Evolutionary conservation across 1,284 basidiomycete species (phyloP), one percentile per base, ranked within the genome.

Genomic region (Heliocybe sulcata): DNA sequence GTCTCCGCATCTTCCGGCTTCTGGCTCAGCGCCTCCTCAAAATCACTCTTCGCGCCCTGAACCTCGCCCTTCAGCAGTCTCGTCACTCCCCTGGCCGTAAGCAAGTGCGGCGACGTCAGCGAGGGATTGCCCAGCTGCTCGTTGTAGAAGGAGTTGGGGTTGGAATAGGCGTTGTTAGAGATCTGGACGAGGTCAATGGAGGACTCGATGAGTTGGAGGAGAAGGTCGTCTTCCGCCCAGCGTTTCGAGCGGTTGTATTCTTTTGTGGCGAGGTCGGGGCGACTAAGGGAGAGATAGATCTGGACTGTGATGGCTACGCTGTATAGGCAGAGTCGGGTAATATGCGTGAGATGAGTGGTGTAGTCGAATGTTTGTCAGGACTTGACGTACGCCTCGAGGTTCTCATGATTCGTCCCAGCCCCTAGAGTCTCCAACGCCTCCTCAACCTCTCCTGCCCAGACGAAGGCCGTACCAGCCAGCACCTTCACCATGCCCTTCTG

Each of bases 41-140:
- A 72, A 66, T 95, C 93, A 10, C 88, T 92, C 65, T 86, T 84
- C 9, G 93, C 93, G 59, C 90, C 92, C 22, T 82, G 77, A 52
- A 90, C 75, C 66, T 96, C 89, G 35, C 90, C 89, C 22, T 89
- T 79, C 31, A 94, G 73, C 29, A 94, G 81, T 59, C 94, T 88
- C 16, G 89, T 85, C 22, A 94, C 83, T 1, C 90, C 92, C 59
- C 94, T 87, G 3, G 91, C 85, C 11, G 90, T 88, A 29, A 96
- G 77, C 16, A 95, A 72, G 63, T 85, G 76, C 45, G 87, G 77
- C 20, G 87, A 87, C 2, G 90, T 77, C 58, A 94, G 65, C 1
- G 89, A 87, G 1, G 94, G 94, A 61, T 93, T 88, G 35, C 85
- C 89, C 52, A 94, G 80, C 64, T 96, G 91, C 67, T 98, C 94